phyloP scores from a whole-genome alignment of 345 rosid species.

The Carallia pectinifolia region DNA sequence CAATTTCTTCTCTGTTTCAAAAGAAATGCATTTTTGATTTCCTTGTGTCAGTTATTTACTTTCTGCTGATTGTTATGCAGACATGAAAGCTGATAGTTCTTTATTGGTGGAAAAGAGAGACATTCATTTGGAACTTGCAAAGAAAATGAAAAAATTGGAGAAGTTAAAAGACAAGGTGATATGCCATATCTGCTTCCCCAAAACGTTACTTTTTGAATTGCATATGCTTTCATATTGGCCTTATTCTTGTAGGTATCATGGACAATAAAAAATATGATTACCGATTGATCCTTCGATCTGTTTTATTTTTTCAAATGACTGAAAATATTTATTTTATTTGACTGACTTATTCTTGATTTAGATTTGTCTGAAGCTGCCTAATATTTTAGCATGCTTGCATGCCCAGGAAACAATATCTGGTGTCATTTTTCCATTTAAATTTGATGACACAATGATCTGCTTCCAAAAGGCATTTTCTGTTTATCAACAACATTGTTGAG shows the following conservation, averaged over 20 bases:
- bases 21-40: not conserved
- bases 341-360: no score
- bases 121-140: constrained; percentile 39
- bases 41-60: not conserved
- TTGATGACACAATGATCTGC: no score
- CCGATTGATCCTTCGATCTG: not conserved
- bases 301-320: no score
- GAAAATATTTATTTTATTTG: no score
- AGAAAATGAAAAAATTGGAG: constrained; percentile 52
- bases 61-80: constrained; percentile 32
- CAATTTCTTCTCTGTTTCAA: not conserved
- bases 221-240: not conserved
- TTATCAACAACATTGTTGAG: no score
- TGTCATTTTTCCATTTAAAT: no score
- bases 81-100: constrained; percentile 26
- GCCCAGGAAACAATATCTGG: no score
- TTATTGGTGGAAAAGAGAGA: constrained; percentile 43
- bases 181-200: not conserved
- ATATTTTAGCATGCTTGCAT: no score
- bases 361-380: no score
- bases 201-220: not conserved
- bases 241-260: not conserved
- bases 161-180: constrained; percentile 60
- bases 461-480: no score
- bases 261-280: not conserved